These are phyloP conservation scores for Claviceps spartinae DNA, from an alignment of 2,329 filamentous ascomycete species.

Conservation along the genomic window DNA sequence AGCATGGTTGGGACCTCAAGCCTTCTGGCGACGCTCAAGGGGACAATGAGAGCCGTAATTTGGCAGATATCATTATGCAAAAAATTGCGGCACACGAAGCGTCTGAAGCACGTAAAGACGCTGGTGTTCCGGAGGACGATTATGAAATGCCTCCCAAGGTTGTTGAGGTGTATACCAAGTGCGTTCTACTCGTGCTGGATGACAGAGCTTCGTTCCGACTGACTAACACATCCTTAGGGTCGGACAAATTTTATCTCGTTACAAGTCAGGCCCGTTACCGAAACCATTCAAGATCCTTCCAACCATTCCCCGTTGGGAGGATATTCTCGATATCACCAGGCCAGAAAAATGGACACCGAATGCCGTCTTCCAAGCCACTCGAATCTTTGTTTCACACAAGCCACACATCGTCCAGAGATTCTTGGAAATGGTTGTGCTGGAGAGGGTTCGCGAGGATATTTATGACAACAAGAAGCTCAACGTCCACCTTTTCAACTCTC, in stretches of 20 bases:
- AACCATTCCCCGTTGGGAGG: slow-evolving; percentile 80
- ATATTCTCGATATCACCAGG: slow-evolving; percentile 70
- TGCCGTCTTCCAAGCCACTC: slow-evolving; percentile 72
- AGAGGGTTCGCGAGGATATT: slow-evolving; percentile 87
- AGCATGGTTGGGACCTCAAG: slow-evolving; percentile 44
- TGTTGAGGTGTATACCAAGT: slow-evolving; percentile 87
- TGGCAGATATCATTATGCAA: slow-evolving; percentile 84
- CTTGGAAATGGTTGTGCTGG: slow-evolving; percentile 74
- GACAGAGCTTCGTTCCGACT: background rate
- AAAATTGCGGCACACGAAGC: slow-evolving; percentile 91
- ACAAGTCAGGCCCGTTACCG: slow-evolving; percentile 90
- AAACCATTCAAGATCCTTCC: slow-evolving; percentile 97
- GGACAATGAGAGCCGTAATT: slow-evolving; percentile 51
- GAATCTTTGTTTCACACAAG: slow-evolving; percentile 80
- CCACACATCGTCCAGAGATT: slow-evolving; percentile 71
- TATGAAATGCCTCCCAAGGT: slow-evolving; percentile 83
- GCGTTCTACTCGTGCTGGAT: slow-evolving; percentile 13
- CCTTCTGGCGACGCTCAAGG: slow-evolving; percentile 30
- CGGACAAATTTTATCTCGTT: slow-evolving; percentile 76
- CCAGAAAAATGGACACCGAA: slow-evolving; percentile 66
- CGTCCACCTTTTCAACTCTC: slow-evolving; percentile 80
- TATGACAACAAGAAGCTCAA: slow-evolving; percentile 90
- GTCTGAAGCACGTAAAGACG: slow-evolving; percentile 31
- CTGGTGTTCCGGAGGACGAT: slow-evolving; percentile 58
- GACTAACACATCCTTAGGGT: slow-evolving; percentile 37